Conservation (phyloP, 345 rosid species). For the Eucalyptus viminalis region DNA sequence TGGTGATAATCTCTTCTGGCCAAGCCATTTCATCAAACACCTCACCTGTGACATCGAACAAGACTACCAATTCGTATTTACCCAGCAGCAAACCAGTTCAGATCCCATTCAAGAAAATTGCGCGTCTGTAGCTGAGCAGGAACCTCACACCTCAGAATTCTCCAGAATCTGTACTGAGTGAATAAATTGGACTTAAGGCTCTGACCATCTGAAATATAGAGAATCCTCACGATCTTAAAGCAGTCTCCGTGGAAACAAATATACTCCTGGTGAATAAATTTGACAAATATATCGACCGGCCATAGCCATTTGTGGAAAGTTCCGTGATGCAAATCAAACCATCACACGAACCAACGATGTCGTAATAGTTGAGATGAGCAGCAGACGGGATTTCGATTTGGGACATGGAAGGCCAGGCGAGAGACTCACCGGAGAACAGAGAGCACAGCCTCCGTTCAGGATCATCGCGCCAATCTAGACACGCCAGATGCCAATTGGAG, state of each 20-base stretch:
- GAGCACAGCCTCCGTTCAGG: background rate
- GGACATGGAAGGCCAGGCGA: background rate
- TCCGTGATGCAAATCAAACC: background rate
- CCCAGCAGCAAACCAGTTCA: background rate
- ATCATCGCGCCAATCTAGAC: background rate
- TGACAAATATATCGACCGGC: background rate
- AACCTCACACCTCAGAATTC: background rate
- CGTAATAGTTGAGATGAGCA: background rate
- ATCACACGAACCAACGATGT: background rate
- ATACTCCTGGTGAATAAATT: background rate
- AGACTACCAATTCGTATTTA: background rate
- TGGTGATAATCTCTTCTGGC: background rate
- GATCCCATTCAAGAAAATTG: background rate
- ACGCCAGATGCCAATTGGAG: background rate
- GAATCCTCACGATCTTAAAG: background rate
- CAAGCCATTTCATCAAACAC: background rate
- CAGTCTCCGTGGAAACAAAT: background rate
- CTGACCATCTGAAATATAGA: too few relatives aligned
- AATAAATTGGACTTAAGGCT: too few relatives aligned
- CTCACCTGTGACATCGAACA: background rate
- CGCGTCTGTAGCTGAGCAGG: background rate
- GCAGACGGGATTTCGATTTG: background rate
- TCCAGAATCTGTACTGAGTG: background rate
- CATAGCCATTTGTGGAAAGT: background rate
- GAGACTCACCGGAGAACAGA: background rate